Evolutionary conservation across 805 yeast genomes (phyloP), one percentile per base, ranked within the genome.

Genomic region (Ogataea siamensis): DNA sequence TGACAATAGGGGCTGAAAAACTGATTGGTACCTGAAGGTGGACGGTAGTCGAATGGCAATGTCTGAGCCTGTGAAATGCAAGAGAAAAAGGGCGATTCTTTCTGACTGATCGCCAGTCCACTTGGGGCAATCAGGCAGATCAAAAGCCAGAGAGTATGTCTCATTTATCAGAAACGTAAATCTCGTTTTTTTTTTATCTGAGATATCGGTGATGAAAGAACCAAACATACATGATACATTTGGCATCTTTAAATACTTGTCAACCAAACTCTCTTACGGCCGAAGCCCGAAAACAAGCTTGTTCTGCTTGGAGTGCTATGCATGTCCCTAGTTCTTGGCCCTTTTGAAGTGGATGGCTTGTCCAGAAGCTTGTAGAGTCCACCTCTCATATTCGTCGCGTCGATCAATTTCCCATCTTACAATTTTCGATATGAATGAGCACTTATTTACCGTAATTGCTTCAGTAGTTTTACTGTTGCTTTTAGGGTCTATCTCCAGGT

Each of bases 1-100:
- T 30, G 36, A 39, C 63, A 58, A 11, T 40, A 22, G 3, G 55
- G 46, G 19, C 29, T 37, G 58, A 60, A 58, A 15, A 49, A 54
- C 9, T 30, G 16, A 31, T 34, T 48, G 7, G 29, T 12, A 6
- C 19, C 19, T n/a, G 28, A 25, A 5, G 48, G 49, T 1, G 43
- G n/a, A 7, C n/a, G 2, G 38, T 30, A 55, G 19, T 56, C 60
- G 34, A 42, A 57, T 10, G 37, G 24, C 16, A 51, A 37, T 7
- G 20, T 17, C 5, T 30, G 28, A 4, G 53, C 34, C 5, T 49
- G 34, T 8, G 45, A 16, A 4, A 54, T 28, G 28, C 62, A 57
- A 4, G 61, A 39, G 32, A 43, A 54, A 4, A 57, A 38, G 5
- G 50, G 30, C 7, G 52, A 25, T 22, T 53, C 57, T 16, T 40